Evolutionary conservation across 495 filamentous ascomycete genomes (phyloP), one percentile per base, ranked within the genome.

Genomic region (Penicillium angulare): DNA sequence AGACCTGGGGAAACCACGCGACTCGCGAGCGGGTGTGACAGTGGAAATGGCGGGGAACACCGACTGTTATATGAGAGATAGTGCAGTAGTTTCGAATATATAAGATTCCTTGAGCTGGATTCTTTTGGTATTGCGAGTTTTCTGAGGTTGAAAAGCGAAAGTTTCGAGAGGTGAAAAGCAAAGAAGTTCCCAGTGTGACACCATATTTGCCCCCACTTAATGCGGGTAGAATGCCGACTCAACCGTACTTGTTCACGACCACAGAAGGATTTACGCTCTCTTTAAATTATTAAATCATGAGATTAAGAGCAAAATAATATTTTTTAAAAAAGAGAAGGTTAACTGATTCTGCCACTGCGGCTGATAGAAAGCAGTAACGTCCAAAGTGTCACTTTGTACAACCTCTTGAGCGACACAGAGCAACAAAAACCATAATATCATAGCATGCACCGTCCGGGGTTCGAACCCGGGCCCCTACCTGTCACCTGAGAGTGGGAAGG

Each of bases 381-480:
- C n/a, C n/a, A n/a, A n/a, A n/a, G n/a, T n/a, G n/a, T n/a, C n/a
- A n/a, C n/a, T n/a, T n/a, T n/a, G n/a, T n/a, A n/a, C n/a, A n/a
- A n/a, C n/a, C n/a, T n/a, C 7, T 12, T 9, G 2, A 43, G 23
- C 24, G 13, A 20, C 16, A 45, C 13, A 7, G 22, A 27, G 12
- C 22, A 51, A 26, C 43, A 39, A 3, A 23, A 46, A 47, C 35
- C 32, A 39, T 16, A 42, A 55, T 36, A 50, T 20, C 10, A 1
- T 3, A 22, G 22, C 13, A 31, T 64, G 54, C 57, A 15, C 50
- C 48, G 32, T 55, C 61, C 58, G 61, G 61, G 61, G 43, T 61
- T 64, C 61, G 61, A 64, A 64, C 61, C 61, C 61, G 57, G 60
- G 60, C 43, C 50, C 22, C 47, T 18, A 43, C 38, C 49, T 63